Evolutionary conservation across 768 basidiomycete species (phyloP).

Genomic region (Inosperma sp.): DNA sequence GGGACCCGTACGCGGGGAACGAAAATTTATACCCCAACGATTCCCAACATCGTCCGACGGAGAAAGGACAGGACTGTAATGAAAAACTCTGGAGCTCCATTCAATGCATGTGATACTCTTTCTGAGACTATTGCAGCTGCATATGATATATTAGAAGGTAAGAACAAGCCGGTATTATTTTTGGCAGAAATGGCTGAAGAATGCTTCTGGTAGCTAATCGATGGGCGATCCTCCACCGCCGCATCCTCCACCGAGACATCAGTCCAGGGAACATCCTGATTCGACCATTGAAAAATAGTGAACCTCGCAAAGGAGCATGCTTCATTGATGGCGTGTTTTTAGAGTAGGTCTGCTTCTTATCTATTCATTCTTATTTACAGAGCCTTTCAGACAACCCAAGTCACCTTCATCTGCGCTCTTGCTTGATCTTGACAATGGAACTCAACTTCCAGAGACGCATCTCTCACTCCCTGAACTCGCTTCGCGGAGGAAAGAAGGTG

Average conservation of each 20-base stretch:
- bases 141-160: constrained; percentile 2
- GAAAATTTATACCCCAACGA: neutral
- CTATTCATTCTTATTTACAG: neutral
- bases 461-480: neutral
- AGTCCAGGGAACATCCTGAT: neutral
- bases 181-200: neutral
- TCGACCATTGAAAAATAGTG: neutral
- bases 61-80: neutral
- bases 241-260: neutral
- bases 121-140: neutral
- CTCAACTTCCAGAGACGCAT: neutral
- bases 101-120: neutral
- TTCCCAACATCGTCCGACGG: neutral
- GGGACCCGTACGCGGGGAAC: neutral
- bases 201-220: constrained; percentile 1
- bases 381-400: neutral
- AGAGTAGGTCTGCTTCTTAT: neutral
- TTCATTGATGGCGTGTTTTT: neutral
- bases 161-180: neutral
- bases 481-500: neutral
- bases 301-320: neutral
- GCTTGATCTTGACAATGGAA: neutral
- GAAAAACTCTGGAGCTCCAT: neutral
- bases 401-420: neutral
- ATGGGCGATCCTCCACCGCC: constrained; percentile 1